Evolutionary conservation across 2,329 filamentous ascomycete species (phyloP).

Genomic region (Chaetomiaceae sp.): DNA sequence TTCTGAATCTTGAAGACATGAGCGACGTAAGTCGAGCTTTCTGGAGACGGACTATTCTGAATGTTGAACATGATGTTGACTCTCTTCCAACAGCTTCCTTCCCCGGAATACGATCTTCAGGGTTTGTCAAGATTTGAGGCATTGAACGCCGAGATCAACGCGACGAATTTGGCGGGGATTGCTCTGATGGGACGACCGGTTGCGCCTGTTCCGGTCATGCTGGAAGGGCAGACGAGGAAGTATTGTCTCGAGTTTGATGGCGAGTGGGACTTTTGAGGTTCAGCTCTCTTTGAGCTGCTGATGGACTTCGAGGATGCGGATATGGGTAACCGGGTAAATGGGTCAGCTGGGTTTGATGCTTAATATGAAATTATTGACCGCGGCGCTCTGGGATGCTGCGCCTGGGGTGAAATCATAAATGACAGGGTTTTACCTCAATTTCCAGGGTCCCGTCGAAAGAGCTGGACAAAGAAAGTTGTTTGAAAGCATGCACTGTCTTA

Average conservation of each 20-base stretch:
- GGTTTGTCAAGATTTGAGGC: constrained; percentile 7
- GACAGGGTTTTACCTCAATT: neutral
- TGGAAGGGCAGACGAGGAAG: neutral
- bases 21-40: neutral
- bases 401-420: too few species aligned
- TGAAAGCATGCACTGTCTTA: neutral
- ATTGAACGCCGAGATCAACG: constrained; percentile 12
- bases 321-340: too few species aligned
- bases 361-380: neutral
- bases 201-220: neutral
- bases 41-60: neutral
- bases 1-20: constrained; percentile 10
- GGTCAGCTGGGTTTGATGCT: too few species aligned
- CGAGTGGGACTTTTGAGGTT: neutral
- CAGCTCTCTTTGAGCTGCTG: neutral
- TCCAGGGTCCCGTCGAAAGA: too few species aligned
- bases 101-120: constrained; percentile 8
- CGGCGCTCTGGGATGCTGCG: too few species aligned
- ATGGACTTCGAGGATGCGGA: too few species aligned
- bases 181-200: constrained; percentile 4
- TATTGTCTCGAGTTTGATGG: constrained; percentile 6
- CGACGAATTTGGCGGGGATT: constrained; percentile 6
- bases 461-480: neutral
- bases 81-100: constrained; percentile 2
- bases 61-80: neutral